Conservation (phyloP, 78 protist genomes). For the Emiliania huxleyi region DNA sequence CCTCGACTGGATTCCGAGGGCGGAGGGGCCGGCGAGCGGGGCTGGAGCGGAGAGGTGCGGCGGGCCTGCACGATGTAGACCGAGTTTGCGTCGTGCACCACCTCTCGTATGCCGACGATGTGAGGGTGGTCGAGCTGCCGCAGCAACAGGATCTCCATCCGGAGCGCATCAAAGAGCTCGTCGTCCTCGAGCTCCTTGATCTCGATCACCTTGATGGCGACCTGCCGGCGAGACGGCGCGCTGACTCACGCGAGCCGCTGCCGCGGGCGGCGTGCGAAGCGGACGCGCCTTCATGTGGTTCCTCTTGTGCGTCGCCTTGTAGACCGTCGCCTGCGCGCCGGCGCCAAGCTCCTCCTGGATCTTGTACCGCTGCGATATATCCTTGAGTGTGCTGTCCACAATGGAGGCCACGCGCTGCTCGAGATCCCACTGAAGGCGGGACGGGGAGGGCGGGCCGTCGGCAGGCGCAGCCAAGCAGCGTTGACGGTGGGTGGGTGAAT, state of each 20-base stretch:
- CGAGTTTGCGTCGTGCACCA: not conserved
- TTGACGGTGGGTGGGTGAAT: too few relatives aligned
- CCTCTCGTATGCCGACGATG: not conserved
- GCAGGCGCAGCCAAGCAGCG: too few relatives aligned
- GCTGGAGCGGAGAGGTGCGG: too few relatives aligned
- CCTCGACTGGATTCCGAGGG: too few relatives aligned
- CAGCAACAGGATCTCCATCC: not conserved
- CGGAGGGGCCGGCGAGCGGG: too few relatives aligned
- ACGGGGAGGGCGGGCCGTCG: too few relatives aligned
- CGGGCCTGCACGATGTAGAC: not conserved
- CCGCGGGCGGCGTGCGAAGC: not conserved
- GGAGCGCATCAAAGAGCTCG: slow-evolving; percentile 3
- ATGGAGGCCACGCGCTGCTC: not conserved
- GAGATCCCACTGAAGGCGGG: not conserved
- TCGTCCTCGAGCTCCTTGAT: slow-evolving; percentile 13
- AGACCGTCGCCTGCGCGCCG: slow-evolving; percentile 20
- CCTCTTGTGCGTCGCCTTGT: not conserved
- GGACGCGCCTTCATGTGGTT: not conserved
- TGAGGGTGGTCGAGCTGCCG: not conserved
- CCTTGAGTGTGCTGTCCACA: not conserved
- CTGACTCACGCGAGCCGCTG: too few relatives aligned
- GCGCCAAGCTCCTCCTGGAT: not conserved
- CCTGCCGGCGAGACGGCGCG: not conserved
- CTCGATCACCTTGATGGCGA: slow-evolving; percentile 23
- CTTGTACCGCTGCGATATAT: not conserved